Base-by-base conservation (phyloP, 306 rosid species). In the Purshia tridentata region DNA sequence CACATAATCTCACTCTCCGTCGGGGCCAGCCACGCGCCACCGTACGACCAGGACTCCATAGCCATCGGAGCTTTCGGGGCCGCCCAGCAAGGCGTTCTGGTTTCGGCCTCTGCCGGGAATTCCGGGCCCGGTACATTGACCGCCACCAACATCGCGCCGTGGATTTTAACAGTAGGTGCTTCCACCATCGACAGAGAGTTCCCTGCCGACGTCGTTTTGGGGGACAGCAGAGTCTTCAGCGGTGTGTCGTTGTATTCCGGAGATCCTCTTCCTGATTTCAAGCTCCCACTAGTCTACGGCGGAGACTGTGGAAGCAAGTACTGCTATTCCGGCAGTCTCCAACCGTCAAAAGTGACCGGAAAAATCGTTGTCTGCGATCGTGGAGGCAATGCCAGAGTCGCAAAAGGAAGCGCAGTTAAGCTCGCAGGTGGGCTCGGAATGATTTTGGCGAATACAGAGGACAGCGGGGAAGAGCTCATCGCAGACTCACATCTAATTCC, bases 351-450 rank as follows among this genome's bases (percentile, higher is more conserved):
- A 69, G 91, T 91, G 0, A 59, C 81, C 2, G 96, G 95, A 8
- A 94, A 88, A 53, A 91, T 94, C 52, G 95, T 94, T 9, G 97
- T 94, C 4, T 94, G 98, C 39, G 98, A 94, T 57, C 82, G 95
- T 9, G 96, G 97, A 50, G 90, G 90, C 2, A 94, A 88, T 73
- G 97, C 98, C 0, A 85, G 95, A 69, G 98, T 88, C 35, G 91
- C 74, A 53, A 94, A 94, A 74, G 97, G 96, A 35, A 69, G 86
- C 46, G 88, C 91, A 3, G 97, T 94, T 59, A 89, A 91, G 76
- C 72, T 71, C 29, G 98, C 88, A 0, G 97, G 97, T 4, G 98
- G 95, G 1, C 40, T 84, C 6, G 98, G 87, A 22, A 78, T 94
- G 94, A 82, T 94, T 18, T 44, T 94, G 40, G 74, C 96, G 0